Evolutionary conservation across 495 filamentous ascomycete genomes (phyloP).

Genomic region (Acidiella bohemica): DNA sequence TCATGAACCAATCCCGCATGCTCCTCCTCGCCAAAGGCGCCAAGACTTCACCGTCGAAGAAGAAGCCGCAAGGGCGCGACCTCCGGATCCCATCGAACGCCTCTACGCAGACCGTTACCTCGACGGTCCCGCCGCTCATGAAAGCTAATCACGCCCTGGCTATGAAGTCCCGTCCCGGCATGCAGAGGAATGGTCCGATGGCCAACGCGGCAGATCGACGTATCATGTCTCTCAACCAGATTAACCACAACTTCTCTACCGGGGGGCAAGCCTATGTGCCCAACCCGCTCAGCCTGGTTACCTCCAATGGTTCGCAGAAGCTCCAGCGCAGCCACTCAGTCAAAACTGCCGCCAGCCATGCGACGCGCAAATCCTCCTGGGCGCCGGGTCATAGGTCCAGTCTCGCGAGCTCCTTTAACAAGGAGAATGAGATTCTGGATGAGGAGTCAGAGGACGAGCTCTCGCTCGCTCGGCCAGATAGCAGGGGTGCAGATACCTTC

Average conservation of each 20-base stretch:
- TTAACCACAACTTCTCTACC: constrained; percentile 59
- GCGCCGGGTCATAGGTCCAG: constrained; percentile 33
- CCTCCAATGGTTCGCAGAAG: constrained; percentile 30
- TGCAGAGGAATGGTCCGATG: constrained; percentile 22
- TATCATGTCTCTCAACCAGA: constrained; percentile 79
- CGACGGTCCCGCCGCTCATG: constrained; percentile 20
- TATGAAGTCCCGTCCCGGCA: constrained; percentile 32
- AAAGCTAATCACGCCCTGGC: constrained; percentile 31
- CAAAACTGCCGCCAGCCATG: constrained; percentile 38
- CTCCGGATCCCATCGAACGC: constrained; percentile 50
- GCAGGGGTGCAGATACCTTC: constrained; percentile 18
- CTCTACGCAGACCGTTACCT: constrained; percentile 29
- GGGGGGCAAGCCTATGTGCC: constrained; percentile 38
- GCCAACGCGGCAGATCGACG: constrained; percentile 46
- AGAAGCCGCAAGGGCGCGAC: constrained; percentile 41
- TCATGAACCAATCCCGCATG: constrained; percentile 85
- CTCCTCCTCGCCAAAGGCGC: constrained; percentile 52
- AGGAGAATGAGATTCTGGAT: constrained; percentile 46
- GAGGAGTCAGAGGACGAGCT: constrained; percentile 27
- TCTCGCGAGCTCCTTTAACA: constrained; percentile 32
- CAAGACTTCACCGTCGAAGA: constrained; percentile 33
- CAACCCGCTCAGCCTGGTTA: constrained; percentile 15
- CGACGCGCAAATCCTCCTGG: constrained; percentile 63
- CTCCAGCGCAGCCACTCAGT: constrained; percentile 60
- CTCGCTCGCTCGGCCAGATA: constrained; percentile 23